Conservation (phyloP, 176 grass and related monocot species). For the Triticum timopheevii region DNA sequence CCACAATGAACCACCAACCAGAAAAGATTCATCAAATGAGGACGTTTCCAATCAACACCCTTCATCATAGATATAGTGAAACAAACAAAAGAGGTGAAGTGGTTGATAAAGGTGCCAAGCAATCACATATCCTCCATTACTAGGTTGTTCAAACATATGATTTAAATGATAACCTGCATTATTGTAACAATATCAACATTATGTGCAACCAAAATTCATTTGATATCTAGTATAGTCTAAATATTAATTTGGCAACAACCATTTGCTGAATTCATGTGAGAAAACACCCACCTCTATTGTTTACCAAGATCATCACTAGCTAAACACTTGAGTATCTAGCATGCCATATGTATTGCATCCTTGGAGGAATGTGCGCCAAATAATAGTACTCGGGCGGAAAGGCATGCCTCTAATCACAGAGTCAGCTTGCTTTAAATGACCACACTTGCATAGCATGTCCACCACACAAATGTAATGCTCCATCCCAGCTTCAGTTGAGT, state of each 20-base stretch:
- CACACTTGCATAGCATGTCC: slow-evolving; percentile 70
- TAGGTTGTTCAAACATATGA: neutral
- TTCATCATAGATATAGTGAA: slow-evolving; percentile 1
- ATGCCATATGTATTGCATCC: slow-evolving; percentile 60
- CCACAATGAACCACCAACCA: neutral
- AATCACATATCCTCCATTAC: neutral
- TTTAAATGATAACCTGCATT: neutral
- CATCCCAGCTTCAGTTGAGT: slow-evolving; percentile 59
- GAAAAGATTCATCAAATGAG: slow-evolving; percentile 22
- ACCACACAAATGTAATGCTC: slow-evolving; percentile 81
- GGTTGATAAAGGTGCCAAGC: neutral
- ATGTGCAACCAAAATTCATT: slow-evolving; percentile 5
- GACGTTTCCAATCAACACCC: neutral
- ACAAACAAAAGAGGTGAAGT: neutral
- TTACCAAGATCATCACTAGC: slow-evolving; percentile 7
- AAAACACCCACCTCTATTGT: slow-evolving; percentile 7
- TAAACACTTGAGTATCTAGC: slow-evolving; percentile 30
- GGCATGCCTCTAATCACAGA: slow-evolving; percentile 64
- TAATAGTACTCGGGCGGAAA: slow-evolving; percentile 60
- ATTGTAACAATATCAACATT: neutral
- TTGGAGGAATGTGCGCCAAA: slow-evolving; percentile 70
- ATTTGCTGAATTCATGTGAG: neutral
- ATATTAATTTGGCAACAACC: neutral
- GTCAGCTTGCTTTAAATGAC: slow-evolving; percentile 58
- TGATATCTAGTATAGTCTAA: slow-evolving; percentile 14